Evolutionary conservation across 129 eudicot genomes (phyloP).

Genomic region (Flaveria bidentis): DNA sequence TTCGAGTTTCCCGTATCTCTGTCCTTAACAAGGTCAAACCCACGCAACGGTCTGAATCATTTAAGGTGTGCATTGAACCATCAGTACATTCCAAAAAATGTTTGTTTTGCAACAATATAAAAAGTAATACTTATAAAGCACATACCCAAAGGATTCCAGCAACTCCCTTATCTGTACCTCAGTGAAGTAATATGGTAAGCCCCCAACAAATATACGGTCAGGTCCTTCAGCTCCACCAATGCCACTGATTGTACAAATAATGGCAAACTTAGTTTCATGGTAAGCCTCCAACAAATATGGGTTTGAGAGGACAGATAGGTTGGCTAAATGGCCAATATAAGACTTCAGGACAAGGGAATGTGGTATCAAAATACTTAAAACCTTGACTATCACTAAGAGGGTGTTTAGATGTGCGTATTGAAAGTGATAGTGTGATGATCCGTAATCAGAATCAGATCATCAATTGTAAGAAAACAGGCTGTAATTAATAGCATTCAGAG

Average conservation of each 20-base stretch:
- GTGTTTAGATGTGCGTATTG: neutral
- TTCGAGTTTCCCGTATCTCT: conserved; percentile 92
- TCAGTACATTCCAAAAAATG: conserved; percentile 7
- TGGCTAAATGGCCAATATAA: neutral
- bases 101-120: neutral
- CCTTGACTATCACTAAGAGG: neutral
- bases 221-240: conserved; percentile 84
- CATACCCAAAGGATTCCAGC: conserved; percentile 91
- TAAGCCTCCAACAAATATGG: neutral
- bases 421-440: neutral
- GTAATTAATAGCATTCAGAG: neutral
- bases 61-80: conserved; percentile 27
- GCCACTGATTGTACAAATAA: conserved; percentile 42
- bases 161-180: conserved; percentile 81
- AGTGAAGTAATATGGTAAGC: conserved; percentile 79
- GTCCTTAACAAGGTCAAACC: conserved; percentile 89
- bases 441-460: neutral
- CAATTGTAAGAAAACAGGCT: neutral
- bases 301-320: neutral
- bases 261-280: conserved; percentile 16
- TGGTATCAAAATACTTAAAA: conserved; percentile 2
- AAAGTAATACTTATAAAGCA: neutral
- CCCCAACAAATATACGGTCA: conserved; percentile 91
- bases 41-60: conserved; percentile 73
- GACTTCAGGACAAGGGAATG: neutral